A percentile compares a stretch with the other conserved stretches of the same genome.
Evolutionary conservation across 352 stramenopile species (phyloP).

Genomic region (Phytophthora tentaculata): DNA sequence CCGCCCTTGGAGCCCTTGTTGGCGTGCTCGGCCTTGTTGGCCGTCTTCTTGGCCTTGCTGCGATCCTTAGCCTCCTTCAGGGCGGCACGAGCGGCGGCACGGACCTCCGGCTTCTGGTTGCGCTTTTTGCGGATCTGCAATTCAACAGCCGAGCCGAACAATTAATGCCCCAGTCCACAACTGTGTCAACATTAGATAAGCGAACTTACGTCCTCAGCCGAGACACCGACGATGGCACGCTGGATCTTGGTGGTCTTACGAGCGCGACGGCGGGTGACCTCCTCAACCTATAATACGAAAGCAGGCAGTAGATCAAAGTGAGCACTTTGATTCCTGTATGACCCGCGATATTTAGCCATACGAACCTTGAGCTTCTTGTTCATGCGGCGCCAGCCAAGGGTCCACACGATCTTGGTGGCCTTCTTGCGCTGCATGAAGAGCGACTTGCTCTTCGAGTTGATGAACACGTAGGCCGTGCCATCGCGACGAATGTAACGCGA

Average conservation of each 20-base stretch:
- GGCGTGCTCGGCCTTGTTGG: conserved; percentile 59
- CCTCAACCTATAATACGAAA: conserved; percentile 62
- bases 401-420: conserved; percentile 99
- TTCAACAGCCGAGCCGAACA: background rate
- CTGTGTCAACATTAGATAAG: background rate
- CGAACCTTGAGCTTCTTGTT: conserved; percentile 99
- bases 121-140: conserved; percentile 97
- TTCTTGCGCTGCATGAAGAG: conserved; percentile 99
- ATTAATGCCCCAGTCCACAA: conserved; percentile 3
- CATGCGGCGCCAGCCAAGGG: conserved; percentile 96
- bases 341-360: background rate
- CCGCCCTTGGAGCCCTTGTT: conserved; percentile 67
- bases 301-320: conserved; percentile 5
- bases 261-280: conserved; percentile 81
- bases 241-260: conserved; percentile 97
- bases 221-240: conserved; percentile 96
- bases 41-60: conserved; percentile 88
- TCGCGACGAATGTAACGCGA: conserved; percentile 99
- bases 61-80: conserved; percentile 93
- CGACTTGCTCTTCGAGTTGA: conserved; percentile 98
- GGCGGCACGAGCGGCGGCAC: conserved; percentile 90
- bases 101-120: conserved; percentile 95
- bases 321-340: background rate
- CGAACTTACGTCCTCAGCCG: conserved; percentile 91
- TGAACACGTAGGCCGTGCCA: conserved; percentile 95